These are phyloP conservation scores for Plasmodium chabaudi DNA, from an alignment of 169 alveolate species.

Conservation along the genomic window DNA sequence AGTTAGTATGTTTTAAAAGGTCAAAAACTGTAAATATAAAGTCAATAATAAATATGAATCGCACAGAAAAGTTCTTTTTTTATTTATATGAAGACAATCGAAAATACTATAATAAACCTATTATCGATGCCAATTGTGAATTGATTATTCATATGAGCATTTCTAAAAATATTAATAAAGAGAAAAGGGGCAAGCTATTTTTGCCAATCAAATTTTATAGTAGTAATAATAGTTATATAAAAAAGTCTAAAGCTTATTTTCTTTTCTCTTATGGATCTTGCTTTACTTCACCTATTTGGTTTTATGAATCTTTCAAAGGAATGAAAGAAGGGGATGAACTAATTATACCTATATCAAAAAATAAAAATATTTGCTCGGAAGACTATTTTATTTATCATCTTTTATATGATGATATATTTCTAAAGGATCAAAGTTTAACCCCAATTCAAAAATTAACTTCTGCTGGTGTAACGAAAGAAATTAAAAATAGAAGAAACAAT, in stretches of 20 bases:
- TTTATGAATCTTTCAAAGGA: conserved; percentile 46
- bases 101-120: conserved; percentile 23
- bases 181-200: conserved; percentile 2
- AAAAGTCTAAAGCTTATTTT: conserved; percentile 42
- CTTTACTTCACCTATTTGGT: conserved; percentile 71
- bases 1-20: conserved; percentile 38
- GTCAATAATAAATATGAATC: conserved; percentile 19
- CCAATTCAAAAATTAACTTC: neutral
- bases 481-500: neutral
- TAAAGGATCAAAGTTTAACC: neutral
- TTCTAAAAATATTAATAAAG: conserved; percentile 11
- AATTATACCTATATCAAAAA: conserved; percentile 69
- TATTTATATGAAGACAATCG: conserved; percentile 34
- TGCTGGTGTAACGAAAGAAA: too few species aligned
- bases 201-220: conserved; percentile 31
- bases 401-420: conserved; percentile 13
- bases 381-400: conserved; percentile 33
- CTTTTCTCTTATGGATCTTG: conserved; percentile 71
- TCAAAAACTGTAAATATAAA: conserved; percentile 42
- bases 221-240: conserved; percentile 30
- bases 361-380: conserved; percentile 37
- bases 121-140: conserved; percentile 68
- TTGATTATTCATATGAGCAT: conserved; percentile 39
- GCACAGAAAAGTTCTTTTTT: conserved; percentile 43
- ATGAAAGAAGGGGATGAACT: conserved; percentile 73